A percentile compares a stretch with the other conserved stretches of the same genome.
phyloP scores from a whole-genome alignment of 176 grass and related monocot genomes.

The Pontederia paniculata region DNA sequence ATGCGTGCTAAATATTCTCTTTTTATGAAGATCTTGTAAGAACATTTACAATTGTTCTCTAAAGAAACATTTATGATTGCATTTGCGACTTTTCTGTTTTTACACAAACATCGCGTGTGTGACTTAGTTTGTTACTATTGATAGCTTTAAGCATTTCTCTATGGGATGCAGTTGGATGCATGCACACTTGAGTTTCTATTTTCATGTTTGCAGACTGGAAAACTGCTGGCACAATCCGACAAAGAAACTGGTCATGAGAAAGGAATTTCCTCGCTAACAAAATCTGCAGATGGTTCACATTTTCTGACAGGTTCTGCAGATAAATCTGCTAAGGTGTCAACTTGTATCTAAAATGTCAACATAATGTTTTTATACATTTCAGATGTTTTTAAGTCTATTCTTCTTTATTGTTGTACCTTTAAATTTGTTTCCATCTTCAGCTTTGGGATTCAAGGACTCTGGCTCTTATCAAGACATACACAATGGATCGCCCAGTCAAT shows the following conservation, averaged over 20 bases:
- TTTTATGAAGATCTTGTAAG: no score
- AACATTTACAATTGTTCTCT: no score
- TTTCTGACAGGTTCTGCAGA: constrained; percentile 70
- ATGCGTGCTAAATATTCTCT: no score
- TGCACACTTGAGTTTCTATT: constrained; percentile 12
- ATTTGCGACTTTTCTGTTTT: no score
- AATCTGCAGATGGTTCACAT: constrained; percentile 53
- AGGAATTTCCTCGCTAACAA: constrained; percentile 55
- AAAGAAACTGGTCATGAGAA: constrained; percentile 69
- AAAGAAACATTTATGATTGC: no score
- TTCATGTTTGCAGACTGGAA: constrained; percentile 47
- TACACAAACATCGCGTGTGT: no score
- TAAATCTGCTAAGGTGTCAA: constrained; percentile 74
- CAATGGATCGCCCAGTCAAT: constrained; percentile 75
- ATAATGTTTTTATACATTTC: neutral
- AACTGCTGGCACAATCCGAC: constrained; percentile 60
- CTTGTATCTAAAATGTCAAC: neutral
- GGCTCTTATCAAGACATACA: constrained; percentile 69
- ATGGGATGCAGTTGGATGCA: no score
- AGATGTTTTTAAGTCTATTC: neutral
- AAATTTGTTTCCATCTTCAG: constrained; percentile 27
- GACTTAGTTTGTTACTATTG: no score
- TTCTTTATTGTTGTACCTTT: neutral
- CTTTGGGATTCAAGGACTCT: constrained; percentile 72
- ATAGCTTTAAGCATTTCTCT: no score